Evolutionary conservation across 1,284 basidiomycete species (phyloP).

Genomic region (Apiotrichum veenhuisii): DNA sequence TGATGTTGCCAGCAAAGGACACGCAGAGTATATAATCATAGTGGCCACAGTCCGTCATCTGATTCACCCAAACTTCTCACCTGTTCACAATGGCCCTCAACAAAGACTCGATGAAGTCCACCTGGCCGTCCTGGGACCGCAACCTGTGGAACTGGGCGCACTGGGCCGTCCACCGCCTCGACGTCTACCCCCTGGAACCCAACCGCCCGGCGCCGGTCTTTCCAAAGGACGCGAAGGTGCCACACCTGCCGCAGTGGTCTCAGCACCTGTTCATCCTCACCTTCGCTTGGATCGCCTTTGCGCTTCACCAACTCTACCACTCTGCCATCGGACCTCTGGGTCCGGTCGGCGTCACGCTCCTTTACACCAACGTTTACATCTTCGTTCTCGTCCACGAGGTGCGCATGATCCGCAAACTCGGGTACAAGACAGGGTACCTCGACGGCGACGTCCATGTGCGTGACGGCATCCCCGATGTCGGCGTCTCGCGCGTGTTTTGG

Average conservation of each 20-base stretch:
- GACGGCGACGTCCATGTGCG: slow-evolving; percentile 1
- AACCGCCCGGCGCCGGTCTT: background rate
- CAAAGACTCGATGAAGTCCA: slow-evolving; percentile 1
- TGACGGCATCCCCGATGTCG: slow-evolving; percentile 8
- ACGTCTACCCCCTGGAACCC: slow-evolving; percentile 2
- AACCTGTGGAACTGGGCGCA: background rate
- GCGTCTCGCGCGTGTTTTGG: slow-evolving; percentile 1
- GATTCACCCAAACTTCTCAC: background rate
- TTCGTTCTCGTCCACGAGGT: slow-evolving; percentile 3
- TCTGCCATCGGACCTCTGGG: background rate
- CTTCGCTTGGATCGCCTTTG: slow-evolving; percentile 1
- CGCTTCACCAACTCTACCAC: slow-evolving; percentile 2
- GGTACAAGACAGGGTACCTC: background rate
- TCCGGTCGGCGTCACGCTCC: background rate
- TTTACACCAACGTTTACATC: slow-evolving; percentile 4
- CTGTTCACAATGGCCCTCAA: background rate
- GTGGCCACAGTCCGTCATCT: too few relatives aligned
- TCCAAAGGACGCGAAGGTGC: background rate
- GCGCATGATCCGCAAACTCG: background rate
- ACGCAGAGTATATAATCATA: too few relatives aligned
- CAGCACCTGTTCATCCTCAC: slow-evolving; percentile 3
- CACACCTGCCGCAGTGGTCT: slow-evolving; percentile 5
- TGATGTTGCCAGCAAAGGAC: too few relatives aligned
- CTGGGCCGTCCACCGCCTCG: background rate
- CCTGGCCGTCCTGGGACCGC: slow-evolving; percentile 2